These are phyloP conservation scores for Colletotrichum echinochloae DNA, from an alignment of 2,329 filamentous ascomycete genomes.

Conservation along the genomic window DNA sequence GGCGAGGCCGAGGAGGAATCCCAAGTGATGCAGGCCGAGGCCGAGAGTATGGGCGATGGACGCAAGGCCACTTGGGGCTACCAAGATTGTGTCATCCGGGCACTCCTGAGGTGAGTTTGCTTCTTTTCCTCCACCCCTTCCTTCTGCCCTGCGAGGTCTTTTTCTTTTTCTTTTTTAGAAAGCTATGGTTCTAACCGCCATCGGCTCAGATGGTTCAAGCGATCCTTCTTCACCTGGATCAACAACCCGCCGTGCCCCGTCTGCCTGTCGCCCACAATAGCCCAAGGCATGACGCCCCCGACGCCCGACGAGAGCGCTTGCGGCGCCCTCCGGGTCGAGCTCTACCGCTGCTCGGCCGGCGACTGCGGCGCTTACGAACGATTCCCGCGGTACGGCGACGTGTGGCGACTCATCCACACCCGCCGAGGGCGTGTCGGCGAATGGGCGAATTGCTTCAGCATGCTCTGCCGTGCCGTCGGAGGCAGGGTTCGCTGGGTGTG, in stretches of 20 bases:
- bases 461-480: slow-evolving; percentile 94
- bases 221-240: slow-evolving; percentile 94
- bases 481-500: slow-evolving; percentile 96
- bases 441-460: slow-evolving; percentile 99
- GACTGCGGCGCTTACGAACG: slow-evolving; percentile 84
- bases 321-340: slow-evolving; percentile 87
- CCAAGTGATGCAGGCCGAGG: slow-evolving; percentile 88
- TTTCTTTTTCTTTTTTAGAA: too few species aligned
- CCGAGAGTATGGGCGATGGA: slow-evolving; percentile 85
- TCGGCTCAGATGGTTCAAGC: slow-evolving; percentile 85
- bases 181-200: too few species aligned
- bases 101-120: slow-evolving; percentile 73
- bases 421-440: slow-evolving; percentile 89
- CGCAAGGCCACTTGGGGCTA: slow-evolving; percentile 93
- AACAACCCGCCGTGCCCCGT: slow-evolving; percentile 90
- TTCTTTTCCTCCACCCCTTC: neutral
- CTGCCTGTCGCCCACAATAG: slow-evolving; percentile 86
- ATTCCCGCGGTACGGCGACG: slow-evolving; percentile 94
- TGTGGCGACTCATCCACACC: slow-evolving; percentile 91
- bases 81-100: slow-evolving; percentile 94
- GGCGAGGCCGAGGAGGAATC: slow-evolving; percentile 93
- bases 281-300: slow-evolving; percentile 84
- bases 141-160: neutral
- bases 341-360: slow-evolving; percentile 86
- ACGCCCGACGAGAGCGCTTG: slow-evolving; percentile 90